Percentiles rank a stretch among this genome's conserved stretches.
Conservation (phyloP, 1,284 basidiomycete genomes). For the Prillingera fragicola region DNA sequence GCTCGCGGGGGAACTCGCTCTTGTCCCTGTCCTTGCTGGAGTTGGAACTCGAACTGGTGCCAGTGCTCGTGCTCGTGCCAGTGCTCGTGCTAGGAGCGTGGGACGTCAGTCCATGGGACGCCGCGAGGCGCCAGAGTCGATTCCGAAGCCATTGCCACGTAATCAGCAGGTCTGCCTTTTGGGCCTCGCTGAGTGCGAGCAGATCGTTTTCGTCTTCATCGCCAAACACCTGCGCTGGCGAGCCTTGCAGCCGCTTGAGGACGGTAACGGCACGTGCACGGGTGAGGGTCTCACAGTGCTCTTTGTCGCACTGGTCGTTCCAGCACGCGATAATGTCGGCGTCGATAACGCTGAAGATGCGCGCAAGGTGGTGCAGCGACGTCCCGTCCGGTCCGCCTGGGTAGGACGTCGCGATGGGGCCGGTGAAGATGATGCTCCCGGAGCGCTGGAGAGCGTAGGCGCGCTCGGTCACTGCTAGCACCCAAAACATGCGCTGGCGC, state of each 20-base stretch:
- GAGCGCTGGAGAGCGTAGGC: slow-evolving; percentile 25
- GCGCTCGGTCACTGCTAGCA: slow-evolving; percentile 29
- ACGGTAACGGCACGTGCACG: slow-evolving; percentile 5
- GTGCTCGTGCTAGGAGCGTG: slow-evolving; percentile 3
- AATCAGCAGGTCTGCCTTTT: slow-evolving; percentile 31
- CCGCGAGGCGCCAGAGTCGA: slow-evolving; percentile 26
- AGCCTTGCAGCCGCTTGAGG: slow-evolving; percentile 13
- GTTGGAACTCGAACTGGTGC: too few relatives aligned
- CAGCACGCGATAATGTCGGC: slow-evolving; percentile 28
- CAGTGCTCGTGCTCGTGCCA: too few relatives aligned
- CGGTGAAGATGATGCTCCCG: slow-evolving; percentile 22
- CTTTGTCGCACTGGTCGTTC: slow-evolving; percentile 19
- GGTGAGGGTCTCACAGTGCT: slow-evolving; percentile 16
- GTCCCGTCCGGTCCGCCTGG: background rate
- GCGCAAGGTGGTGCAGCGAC: slow-evolving; percentile 22
- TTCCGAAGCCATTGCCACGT: slow-evolving; percentile 38
- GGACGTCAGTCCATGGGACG: slow-evolving; percentile 19
- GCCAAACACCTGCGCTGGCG: slow-evolving; percentile 22
- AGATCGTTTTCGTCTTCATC: slow-evolving; percentile 12
- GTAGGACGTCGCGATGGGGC: slow-evolving; percentile 10
- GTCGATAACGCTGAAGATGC: slow-evolving; percentile 28
- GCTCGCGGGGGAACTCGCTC: slow-evolving; percentile 4
- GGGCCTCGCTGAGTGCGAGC: slow-evolving; percentile 18
- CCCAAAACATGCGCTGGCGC: slow-evolving; percentile 25
- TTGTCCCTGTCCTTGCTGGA: too few relatives aligned